Conservation (phyloP, 257 asterid genomes). For the Scutellaria baicalensis region DNA sequence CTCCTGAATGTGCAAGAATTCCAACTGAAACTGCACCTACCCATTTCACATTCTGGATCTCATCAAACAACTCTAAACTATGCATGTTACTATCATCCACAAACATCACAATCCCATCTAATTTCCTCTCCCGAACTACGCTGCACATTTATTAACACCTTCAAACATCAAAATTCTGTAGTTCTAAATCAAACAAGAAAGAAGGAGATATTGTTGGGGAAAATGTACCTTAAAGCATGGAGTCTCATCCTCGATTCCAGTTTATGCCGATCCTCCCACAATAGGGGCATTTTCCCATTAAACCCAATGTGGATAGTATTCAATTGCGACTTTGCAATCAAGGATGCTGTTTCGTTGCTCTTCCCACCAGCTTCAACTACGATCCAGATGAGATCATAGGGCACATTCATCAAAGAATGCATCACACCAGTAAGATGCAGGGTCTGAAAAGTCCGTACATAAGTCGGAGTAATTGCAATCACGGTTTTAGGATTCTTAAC, state of each 20-base stretch:
- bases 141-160: constrained; percentile 34
- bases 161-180: constrained; percentile 6
- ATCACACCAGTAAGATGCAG: constrained; percentile 92
- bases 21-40: constrained; percentile 83
- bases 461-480: constrained; percentile 83
- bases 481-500: constrained; percentile 68
- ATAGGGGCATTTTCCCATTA: constrained; percentile 58
- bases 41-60: constrained; percentile 90
- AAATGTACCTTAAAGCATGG: constrained; percentile 67
- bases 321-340: constrained; percentile 67
- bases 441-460: constrained; percentile 88
- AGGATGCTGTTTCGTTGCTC: constrained; percentile 69
- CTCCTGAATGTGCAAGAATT: constrained; percentile 67
- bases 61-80: constrained; percentile 85
- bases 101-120: constrained; percentile 89
- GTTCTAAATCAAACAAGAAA: neutral
- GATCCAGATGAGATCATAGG: constrained; percentile 79
- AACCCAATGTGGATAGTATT: constrained; percentile 64
- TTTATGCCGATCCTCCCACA: constrained; percentile 86
- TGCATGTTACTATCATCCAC: constrained; percentile 99
- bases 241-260: constrained; percentile 83
- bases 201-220: neutral
- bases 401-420: constrained; percentile 92
- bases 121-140: constrained; percentile 55
- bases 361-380: constrained; percentile 86